Base-by-base conservation (phyloP, 2,329 filamentous ascomycete genomes). In the Fusarium sp. region DNA sequence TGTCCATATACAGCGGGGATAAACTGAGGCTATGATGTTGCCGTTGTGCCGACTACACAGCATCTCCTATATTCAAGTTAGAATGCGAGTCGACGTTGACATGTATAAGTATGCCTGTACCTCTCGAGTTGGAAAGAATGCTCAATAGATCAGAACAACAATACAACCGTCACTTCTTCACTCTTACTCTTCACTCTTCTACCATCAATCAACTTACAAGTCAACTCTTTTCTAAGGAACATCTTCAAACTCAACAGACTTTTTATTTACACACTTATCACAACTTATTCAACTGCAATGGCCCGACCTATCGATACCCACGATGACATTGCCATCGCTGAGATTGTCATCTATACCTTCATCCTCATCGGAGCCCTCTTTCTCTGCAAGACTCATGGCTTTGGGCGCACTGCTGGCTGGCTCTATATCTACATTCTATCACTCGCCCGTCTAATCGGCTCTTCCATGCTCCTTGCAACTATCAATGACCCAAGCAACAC, bases 371-470 rank as follows among this genome's bases (percentile, higher is more conserved):
- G 75, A 22, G 76, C 74, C 41, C 59, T 83, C 59, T 56, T 76
- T 41, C 66, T 91, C 61, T 89, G 88, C 15, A 88, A 73, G 63
- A 77, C 73, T 18, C 79, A 82, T 60, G 80, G 89, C 86, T 87
- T 86, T 77, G 74, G 81, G 8, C 89, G 90, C 83, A 85, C 90
- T 13, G 87, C 87, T 20, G 89, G 89, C 7, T 91, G 89, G 52
- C 85, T 90, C 27, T 83, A 90, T 14, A 86, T 92, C 74, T 81
- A 91, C 18, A 84, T 92, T 31, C 83, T 90, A 18, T 83, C 89
- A 4, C 81, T 90, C 18, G 83, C 79, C 61, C 88, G 91, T 82
- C 88, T 92, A 59, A 83, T 90, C 53, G 80, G 83, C 68, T 85
- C 89, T 71, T 81, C 83, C n/a, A 62, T 90, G 17, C 77, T 75